Percentiles rank a stretch among this genome's conserved stretches.
phyloP scores from a whole-genome alignment of 495 filamentous ascomycete species.

The Hypoxylon perforatum region DNA sequence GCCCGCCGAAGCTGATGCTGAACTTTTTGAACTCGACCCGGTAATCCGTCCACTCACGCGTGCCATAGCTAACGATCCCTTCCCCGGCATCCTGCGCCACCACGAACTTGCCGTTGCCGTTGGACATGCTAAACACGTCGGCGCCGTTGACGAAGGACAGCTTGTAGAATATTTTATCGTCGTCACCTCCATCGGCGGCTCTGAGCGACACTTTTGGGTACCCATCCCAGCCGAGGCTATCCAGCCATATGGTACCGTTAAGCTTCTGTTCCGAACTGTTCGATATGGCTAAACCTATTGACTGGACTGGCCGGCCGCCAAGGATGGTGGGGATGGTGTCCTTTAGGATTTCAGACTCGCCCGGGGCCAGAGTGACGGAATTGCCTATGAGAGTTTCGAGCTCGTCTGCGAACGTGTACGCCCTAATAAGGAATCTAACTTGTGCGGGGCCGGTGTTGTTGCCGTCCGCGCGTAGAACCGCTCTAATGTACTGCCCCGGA shows the following conservation, averaged over 20 bases:
- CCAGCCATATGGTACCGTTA: slow-evolving; percentile 37
- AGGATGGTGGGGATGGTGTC: slow-evolving; percentile 39
- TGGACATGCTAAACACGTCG: slow-evolving; percentile 27
- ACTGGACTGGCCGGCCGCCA: slow-evolving; percentile 40
- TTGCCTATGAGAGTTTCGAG: slow-evolving; percentile 19
- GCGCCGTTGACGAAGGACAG: slow-evolving; percentile 43
- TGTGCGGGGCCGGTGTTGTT: background rate
- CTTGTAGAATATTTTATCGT: slow-evolving; percentile 30
- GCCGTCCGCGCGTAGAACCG: slow-evolving; percentile 9
- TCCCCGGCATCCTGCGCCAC: slow-evolving; percentile 43
- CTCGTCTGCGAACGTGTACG: slow-evolving; percentile 33
- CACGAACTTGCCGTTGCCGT: slow-evolving; percentile 11
- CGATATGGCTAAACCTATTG: slow-evolving; percentile 35
- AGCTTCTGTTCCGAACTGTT: background rate
- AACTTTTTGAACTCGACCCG: slow-evolving; percentile 22
- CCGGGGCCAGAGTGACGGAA: background rate
- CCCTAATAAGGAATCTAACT: slow-evolving; percentile 25
- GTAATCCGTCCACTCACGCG: slow-evolving; percentile 48
- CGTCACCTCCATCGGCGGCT: background rate
- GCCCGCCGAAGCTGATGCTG: slow-evolving; percentile 30
- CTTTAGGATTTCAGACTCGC: slow-evolving; percentile 3
- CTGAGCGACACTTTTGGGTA: slow-evolving; percentile 31
- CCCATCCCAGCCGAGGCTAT: slow-evolving; percentile 39
- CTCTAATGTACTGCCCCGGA: slow-evolving; percentile 40
- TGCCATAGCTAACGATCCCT: slow-evolving; percentile 44